Evolutionary conservation across 2,329 filamentous ascomycete genomes (phyloP).

Genomic region (Ophiostoma populinum): DNA sequence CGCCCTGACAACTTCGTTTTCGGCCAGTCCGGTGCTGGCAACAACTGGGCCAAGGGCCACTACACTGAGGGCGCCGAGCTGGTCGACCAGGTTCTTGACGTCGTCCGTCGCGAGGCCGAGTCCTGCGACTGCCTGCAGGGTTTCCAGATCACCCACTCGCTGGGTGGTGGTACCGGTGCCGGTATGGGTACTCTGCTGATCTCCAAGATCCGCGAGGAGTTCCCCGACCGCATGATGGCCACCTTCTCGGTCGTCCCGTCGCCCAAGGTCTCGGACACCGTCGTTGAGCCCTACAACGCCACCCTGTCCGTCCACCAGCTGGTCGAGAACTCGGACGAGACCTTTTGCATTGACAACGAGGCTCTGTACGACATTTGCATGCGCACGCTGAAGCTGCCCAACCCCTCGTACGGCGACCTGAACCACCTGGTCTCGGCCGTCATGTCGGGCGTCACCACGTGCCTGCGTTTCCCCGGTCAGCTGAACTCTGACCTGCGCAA

Average conservation of each 20-base stretch:
- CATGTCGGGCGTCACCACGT: slow-evolving; percentile 99
- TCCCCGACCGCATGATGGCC: slow-evolving; percentile 99
- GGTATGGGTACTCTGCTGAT: slow-evolving; percentile 99
- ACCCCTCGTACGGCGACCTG: slow-evolving; percentile 96
- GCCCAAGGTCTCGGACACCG: slow-evolving; percentile 98
- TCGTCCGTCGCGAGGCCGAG: slow-evolving; percentile 96
- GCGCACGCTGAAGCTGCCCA: slow-evolving; percentile 95
- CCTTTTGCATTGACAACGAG: slow-evolving; percentile 99
- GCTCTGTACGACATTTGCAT: slow-evolving; percentile 99
- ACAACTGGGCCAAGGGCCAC: slow-evolving; percentile 99
- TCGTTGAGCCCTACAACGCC: slow-evolving; percentile 99
- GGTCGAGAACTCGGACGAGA: slow-evolving; percentile 99
- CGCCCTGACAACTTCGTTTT: slow-evolving; percentile 99
- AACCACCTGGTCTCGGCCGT: slow-evolving; percentile 99
- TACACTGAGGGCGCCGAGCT: slow-evolving; percentile 99
- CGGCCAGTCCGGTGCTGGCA: slow-evolving; percentile 97
- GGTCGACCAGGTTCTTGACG: slow-evolving; percentile 94
- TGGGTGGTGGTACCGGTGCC: slow-evolving; percentile 98
- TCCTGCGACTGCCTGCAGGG: slow-evolving; percentile 98
- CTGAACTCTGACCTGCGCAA: slow-evolving; percentile 99
- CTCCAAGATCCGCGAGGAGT: slow-evolving; percentile 99
- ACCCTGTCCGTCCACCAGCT: slow-evolving; percentile 98
- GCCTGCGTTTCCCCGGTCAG: slow-evolving; percentile 97
- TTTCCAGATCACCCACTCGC: slow-evolving; percentile 99
- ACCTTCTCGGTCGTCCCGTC: slow-evolving; percentile 98